Base-by-base conservation (phyloP, 352 stramenopile genomes). In the Pythium myriotylum region DNA sequence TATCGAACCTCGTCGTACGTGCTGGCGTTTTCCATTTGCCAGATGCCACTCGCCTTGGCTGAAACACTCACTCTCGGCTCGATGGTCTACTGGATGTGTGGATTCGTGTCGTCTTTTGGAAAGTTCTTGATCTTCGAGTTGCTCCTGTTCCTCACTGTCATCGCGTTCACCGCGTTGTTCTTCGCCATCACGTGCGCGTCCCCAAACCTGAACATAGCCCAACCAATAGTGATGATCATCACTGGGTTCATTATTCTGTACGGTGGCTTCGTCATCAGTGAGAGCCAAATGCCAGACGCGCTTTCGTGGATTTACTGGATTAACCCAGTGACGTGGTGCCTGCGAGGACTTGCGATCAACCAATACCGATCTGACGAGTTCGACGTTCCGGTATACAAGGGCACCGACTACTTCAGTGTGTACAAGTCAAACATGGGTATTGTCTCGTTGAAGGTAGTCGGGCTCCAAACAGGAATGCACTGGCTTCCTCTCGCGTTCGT, bases 81-180 rank as follows among this genome's bases (percentile, higher is more conserved):
- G 29, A 35, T 35, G 5, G 10, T 35, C 10, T 35, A 35, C 29
- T 35, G 29, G 29, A 35, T 35, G 29, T 35, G 48, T 35, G 84
- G 84, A 22, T 75, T 94, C 41, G 68, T 61, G 24, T 19, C 35
- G 6, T 59, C 68, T 35, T 57, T 70, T 16, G 19, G 16, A 29
- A 67, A 75, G 24, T 87, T 81, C 43, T 53, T 86, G 29, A 60
- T 81, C 27, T 94, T 86, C 43, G 52, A 89, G 33, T 57, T 73
- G 9, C 59, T 88, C n/a, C 68, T 95, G 23, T 65, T 85, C 57
- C 47, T 54, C 72, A 86, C 70, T 32, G 76, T 68, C 42, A 20
- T 79, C 22, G 53, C 56, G 3, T 68, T 67, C 58, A 37, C 46
- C 49, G 61, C 45, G 48, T 74, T 27, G 51, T 78, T 77, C 52